Evolutionary conservation across 2,329 filamentous ascomycete genomes (phyloP), one percentile per base, ranked within the genome.

Genomic region (Ramularia collo-cygni): DNA sequence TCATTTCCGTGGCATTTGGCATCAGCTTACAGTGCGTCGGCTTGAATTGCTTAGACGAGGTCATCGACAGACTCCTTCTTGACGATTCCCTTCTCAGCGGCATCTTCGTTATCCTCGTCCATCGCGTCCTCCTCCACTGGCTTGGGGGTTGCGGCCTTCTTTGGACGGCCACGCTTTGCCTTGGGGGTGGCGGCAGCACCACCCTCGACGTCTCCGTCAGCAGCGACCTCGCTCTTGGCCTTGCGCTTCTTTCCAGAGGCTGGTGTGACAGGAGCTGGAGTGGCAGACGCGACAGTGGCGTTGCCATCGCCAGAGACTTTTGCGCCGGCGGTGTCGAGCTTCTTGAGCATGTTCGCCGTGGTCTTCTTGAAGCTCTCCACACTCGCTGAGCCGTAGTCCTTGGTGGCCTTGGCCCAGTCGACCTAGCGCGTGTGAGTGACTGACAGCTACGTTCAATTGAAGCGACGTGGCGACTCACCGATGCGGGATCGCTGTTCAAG

Each of bases 21-120:
- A n/a, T n/a, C n/a, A n/a, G n/a, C n/a, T n/a, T n/a, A n/a, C n/a
- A n/a, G n/a, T n/a, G n/a, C n/a, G n/a, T n/a, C n/a, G n/a, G n/a
- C n/a, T n/a, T n/a, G n/a, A n/a, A n/a, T n/a, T n/a, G n/a, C n/a
- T n/a, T n/a, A n/a, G n/a, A n/a, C n/a, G n/a, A n/a, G n/a, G n/a
- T n/a, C n/a, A n/a, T n/a, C n/a, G n/a, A n/a, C n/a, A n/a, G n/a
- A n/a, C n/a, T n/a, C n/a, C n/a, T n/a, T n/a, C n/a, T n/a, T n/a
- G n/a, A n/a, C n/a, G n/a, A n/a, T n/a, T n/a, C n/a, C n/a, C n/a
- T n/a, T n/a, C n/a, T n/a, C n/a, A n/a, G n/a, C n/a, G n/a, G n/a
- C n/a, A n/a, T n/a, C n/a, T n/a, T n/a, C n/a, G n/a, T 24, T 10
- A 24, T 72, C 68, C 41, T 74, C 70, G 21, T 73, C 61, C 2